Percentiles rank a stretch among this genome's conserved stretches.
Evolutionary conservation across 2,329 filamentous ascomycete genomes (phyloP).

Genomic region (Scedosporium apiospermum): DNA sequence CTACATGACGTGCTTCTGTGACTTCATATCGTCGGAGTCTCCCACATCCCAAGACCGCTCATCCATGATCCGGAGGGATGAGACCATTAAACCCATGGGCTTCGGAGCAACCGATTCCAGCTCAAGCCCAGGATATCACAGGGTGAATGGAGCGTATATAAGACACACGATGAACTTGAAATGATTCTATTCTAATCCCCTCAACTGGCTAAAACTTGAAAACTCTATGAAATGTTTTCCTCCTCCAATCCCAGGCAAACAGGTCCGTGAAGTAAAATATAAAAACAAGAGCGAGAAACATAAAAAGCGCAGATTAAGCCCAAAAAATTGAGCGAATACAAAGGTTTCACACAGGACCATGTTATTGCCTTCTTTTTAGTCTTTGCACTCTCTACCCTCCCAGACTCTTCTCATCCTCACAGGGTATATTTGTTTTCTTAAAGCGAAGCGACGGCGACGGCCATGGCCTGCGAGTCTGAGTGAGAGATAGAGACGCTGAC

Average conservation of each 20-base stretch:
- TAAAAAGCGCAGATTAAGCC: conserved; percentile 8
- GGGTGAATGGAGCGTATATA: neutral
- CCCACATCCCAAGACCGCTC: no score
- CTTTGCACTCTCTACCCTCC: neutral
- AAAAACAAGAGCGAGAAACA: neutral
- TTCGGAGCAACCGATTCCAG: no score
- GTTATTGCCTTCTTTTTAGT: neutral
- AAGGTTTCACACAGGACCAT: neutral
- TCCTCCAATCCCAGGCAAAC: neutral
- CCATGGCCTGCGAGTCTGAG: conserved; percentile 86
- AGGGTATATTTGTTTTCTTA: conserved; percentile 25
- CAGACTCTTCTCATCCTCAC: neutral
- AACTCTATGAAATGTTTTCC: neutral
- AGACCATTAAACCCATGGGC: no score
- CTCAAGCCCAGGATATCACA: no score
- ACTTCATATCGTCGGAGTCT: no score
- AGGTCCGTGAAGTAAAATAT: neutral
- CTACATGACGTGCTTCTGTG: no score
- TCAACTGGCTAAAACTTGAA: neutral
- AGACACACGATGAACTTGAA: neutral
- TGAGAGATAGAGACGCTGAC: conserved; percentile 94
- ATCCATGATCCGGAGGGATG: no score
- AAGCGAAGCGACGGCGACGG: conserved; percentile 79
- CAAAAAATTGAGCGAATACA: conserved; percentile 10
- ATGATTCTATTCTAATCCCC: neutral